Conservation (phyloP, 495 filamentous ascomycete genomes). For the Barbatosphaeria neglecta region DNA sequence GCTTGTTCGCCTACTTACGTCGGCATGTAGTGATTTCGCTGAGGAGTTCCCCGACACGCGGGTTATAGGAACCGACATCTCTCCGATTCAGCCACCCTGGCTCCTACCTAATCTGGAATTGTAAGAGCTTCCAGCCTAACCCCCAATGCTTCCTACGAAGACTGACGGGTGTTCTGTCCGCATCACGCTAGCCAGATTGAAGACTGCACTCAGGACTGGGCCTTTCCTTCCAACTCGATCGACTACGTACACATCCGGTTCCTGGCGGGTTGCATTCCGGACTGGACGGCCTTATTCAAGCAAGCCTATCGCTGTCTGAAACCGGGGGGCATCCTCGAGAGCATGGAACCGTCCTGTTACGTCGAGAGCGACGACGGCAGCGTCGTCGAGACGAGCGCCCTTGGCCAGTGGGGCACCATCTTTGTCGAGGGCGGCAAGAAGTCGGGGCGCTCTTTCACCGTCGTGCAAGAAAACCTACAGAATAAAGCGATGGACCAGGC, state of each 20-base stretch:
- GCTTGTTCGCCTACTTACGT: background rate
- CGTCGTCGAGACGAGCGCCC: constrained; percentile 11
- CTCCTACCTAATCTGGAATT: constrained; percentile 35
- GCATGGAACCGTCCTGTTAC: constrained; percentile 2
- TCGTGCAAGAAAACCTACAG: constrained; percentile 29
- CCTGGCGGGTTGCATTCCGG: constrained; percentile 34
- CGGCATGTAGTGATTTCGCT: constrained; percentile 4
- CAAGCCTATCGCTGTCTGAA: constrained; percentile 18
- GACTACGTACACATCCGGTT: constrained; percentile 47
- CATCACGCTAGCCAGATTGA: constrained; percentile 23
- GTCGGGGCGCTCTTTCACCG: constrained; percentile 6
- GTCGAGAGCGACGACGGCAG: constrained; percentile 16
- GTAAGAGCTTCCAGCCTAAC: background rate
- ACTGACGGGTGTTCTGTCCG: background rate
- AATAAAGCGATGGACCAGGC: constrained; percentile 45
- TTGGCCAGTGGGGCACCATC: constrained; percentile 21
- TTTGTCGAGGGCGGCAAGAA: constrained; percentile 13
- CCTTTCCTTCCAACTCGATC: constrained; percentile 28
- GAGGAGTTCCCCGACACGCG: constrained; percentile 37
- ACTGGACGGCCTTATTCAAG: constrained; percentile 32
- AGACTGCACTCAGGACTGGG: constrained; percentile 36
- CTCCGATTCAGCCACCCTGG: constrained; percentile 38
- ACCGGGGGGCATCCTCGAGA: constrained; percentile 23
- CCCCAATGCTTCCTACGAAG: background rate
- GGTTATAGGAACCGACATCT: constrained; percentile 50